Evolutionary conservation across 139 green algal species (phyloP).

Genomic region (Auxenochlorella protothecoides): DNA sequence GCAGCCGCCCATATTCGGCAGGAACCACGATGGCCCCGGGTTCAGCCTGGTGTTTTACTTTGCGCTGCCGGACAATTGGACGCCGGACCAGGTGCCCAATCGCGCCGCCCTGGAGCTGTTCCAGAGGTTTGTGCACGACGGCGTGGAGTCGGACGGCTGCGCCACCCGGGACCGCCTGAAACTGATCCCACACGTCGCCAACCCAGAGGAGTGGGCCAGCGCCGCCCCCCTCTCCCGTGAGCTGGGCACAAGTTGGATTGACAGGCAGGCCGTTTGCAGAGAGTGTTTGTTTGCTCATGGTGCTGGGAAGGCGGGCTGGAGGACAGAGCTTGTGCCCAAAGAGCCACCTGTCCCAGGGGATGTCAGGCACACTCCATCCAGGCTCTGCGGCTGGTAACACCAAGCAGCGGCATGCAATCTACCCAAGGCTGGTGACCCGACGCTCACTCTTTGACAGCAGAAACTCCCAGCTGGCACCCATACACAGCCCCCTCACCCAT

Average conservation of each 20-base stretch:
- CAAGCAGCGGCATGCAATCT: too few species aligned
- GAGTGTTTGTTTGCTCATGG: not conserved
- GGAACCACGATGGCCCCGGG: conserved; percentile 39
- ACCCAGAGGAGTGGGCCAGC: conserved; percentile 65
- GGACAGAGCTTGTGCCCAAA: too few species aligned
- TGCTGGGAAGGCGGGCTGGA: not conserved
- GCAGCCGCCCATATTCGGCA: conserved; percentile 56
- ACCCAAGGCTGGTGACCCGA: too few species aligned
- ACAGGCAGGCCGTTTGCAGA: not conserved
- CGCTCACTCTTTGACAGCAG: too few species aligned
- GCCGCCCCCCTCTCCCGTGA: conserved; percentile 45
- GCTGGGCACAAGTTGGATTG: too few species aligned
- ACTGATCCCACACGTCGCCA: conserved; percentile 68
- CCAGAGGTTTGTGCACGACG: conserved; percentile 57
- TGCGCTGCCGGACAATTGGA: conserved; percentile 51
- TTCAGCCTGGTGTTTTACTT: conserved; percentile 73
- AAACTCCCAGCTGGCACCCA: too few species aligned
- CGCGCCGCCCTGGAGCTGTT: conserved; percentile 52
- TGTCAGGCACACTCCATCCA: too few species aligned
- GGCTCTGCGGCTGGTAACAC: too few species aligned
- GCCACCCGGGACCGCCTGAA: conserved; percentile 69
- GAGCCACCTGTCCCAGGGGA: too few species aligned
- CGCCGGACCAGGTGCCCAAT: conserved; percentile 38
- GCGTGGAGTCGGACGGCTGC: conserved; percentile 27
- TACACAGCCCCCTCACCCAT: too few species aligned